These are phyloP conservation scores for Leccinum angustisporum DNA, from an alignment of 1,284 basidiomycete species.

Conservation along the genomic window DNA sequence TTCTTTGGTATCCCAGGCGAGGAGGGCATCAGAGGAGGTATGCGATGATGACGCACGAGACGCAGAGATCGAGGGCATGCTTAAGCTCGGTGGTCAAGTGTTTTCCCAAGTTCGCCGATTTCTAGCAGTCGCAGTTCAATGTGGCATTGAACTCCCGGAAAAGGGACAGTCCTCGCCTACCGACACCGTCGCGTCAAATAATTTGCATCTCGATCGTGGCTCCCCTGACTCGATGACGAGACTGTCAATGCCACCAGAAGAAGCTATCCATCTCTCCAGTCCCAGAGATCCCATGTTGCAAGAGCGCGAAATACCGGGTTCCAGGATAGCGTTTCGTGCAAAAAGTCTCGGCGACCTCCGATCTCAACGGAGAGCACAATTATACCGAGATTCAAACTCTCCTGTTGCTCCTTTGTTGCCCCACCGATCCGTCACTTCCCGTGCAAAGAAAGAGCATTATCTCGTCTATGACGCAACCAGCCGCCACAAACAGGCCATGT, in stretches of 20 bases:
- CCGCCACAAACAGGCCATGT: constrained; percentile 44
- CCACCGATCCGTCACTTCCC: constrained; percentile 27
- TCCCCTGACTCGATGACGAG: constrained; percentile 18
- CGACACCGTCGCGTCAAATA: constrained; percentile 35
- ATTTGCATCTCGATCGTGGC: constrained; percentile 15
- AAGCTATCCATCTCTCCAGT: constrained; percentile 9
- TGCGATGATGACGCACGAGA: neutral
- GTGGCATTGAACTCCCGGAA: constrained; percentile 75
- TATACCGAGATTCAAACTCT: constrained; percentile 33
- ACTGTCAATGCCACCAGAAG: constrained; percentile 18
- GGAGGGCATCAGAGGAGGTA: neutral
- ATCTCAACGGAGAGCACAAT: constrained; percentile 31
- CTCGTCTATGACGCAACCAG: constrained; percentile 30
- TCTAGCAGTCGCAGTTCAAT: constrained; percentile 73
- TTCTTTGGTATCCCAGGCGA: neutral
- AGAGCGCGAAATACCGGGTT: constrained; percentile 24
- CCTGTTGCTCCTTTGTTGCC: constrained; percentile 36
- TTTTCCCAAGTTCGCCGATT: constrained; percentile 73
- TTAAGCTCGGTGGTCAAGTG: constrained; percentile 70
- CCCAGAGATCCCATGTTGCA: constrained; percentile 16
- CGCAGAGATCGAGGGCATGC: constrained; percentile 45
- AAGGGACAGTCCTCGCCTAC: constrained; percentile 42
- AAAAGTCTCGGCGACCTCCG: constrained; percentile 58
- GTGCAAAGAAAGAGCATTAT: constrained; percentile 36
- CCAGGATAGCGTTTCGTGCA: constrained; percentile 42